A percentile compares a stretch with the other conserved stretches of the same genome.
These are phyloP conservation scores for Backusella tarrabulga DNA, from an alignment of 192 early-diverging fungal genomes.

Conservation along the genomic window DNA sequence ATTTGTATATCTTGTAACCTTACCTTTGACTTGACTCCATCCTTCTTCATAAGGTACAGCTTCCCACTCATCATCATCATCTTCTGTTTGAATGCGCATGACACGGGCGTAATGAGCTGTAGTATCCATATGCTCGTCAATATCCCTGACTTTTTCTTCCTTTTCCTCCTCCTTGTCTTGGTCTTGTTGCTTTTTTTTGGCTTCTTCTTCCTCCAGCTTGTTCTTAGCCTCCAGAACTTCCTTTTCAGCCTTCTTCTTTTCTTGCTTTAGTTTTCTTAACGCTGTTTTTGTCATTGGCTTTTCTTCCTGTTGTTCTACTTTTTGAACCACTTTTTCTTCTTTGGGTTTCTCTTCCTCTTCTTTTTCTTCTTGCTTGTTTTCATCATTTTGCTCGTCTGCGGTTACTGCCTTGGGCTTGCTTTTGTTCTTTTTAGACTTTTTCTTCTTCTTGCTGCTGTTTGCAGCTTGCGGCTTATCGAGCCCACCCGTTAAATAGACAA, in stretches of 20 bases:
- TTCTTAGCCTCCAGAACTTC: not conserved
- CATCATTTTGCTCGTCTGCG: not conserved
- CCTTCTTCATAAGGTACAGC: slow-evolving; percentile 28
- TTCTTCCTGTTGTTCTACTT: not conserved
- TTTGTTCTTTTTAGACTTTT: slow-evolving; percentile 6
- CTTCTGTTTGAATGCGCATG: slow-evolving; percentile 26
- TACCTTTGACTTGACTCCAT: slow-evolving; percentile 20
- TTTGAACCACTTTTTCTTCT: not conserved
- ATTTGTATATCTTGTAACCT: not conserved
- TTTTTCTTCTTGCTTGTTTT: not conserved
- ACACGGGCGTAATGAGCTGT: slow-evolving; percentile 25
- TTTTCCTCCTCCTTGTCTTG: not conserved
- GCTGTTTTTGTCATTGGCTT: slow-evolving; percentile 1
- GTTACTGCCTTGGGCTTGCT: not conserved
- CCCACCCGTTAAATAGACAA: slow-evolving; percentile 7
- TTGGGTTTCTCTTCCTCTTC: no score
- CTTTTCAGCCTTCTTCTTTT: not conserved
- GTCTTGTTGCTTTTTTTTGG: not conserved
- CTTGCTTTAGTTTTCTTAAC: not conserved
- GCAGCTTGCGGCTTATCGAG: not conserved
- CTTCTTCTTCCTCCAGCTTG: not conserved
- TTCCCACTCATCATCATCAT: not conserved
- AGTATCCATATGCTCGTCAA: slow-evolving; percentile 31
- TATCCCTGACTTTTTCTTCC: slow-evolving; percentile 7
- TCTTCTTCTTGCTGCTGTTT: slow-evolving; percentile 29